These are phyloP conservation scores for Mycena chlorophos DNA, from an alignment of 768 basidiomycete species.

Conservation along the genomic window DNA sequence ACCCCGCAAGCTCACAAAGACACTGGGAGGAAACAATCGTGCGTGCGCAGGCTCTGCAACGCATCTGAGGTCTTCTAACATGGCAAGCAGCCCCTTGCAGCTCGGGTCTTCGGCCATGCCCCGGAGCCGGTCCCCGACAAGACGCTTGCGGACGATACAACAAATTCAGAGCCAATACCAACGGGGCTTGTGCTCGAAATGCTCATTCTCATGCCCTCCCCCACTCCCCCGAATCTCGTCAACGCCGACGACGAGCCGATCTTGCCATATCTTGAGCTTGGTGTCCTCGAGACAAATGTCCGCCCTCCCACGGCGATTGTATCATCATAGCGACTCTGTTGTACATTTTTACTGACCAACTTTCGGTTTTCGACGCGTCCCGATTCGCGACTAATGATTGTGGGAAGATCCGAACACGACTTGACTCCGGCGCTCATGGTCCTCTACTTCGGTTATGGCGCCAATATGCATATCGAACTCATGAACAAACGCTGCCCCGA, in stretches of 20 bases:
- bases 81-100: no score
- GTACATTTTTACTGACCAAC: not conserved
- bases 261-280: not conserved
- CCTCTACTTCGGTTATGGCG: slow-evolving; percentile 50
- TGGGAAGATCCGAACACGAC: not conserved
- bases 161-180: not conserved
- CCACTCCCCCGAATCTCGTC: not conserved
- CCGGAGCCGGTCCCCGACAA: not conserved
- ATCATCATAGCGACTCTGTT: not conserved
- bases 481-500: slow-evolving; percentile 51
- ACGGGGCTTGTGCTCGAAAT: not conserved
- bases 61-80: no score
- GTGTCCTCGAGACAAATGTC: not conserved
- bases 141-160: not conserved
- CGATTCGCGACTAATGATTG: not conserved
- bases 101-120: no score
- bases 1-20: not conserved
- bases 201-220: not conserved
- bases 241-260: not conserved
- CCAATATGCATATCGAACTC: slow-evolving; percentile 51
- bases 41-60: not conserved
- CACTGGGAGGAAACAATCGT: not conserved
- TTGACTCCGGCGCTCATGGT: not conserved
- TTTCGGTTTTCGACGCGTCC: not conserved
- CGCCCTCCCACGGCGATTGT: not conserved